Conservation (phyloP, 1,284 basidiomycete genomes). For the Rhodotorula sp. region DNA sequence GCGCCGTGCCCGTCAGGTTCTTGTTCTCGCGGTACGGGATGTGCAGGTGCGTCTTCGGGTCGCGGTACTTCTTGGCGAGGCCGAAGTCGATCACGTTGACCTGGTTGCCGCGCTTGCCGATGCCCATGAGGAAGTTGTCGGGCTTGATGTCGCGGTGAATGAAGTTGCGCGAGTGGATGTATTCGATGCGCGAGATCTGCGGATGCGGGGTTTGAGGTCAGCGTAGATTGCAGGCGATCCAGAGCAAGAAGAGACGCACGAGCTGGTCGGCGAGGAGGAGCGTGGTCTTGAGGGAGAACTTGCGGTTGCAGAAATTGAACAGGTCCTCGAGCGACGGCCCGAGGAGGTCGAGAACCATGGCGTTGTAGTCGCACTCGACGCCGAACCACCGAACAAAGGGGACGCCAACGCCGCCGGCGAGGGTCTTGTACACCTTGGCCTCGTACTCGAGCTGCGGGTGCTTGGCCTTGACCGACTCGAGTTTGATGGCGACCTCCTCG, state of each 20-base stretch:
- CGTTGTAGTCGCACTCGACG: conserved; percentile 99
- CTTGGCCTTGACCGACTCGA: conserved; percentile 99
- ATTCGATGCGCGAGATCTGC: conserved; percentile 97
- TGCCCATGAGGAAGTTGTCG: conserved; percentile 99
- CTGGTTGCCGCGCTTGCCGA: conserved; percentile 96
- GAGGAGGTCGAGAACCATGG: conserved; percentile 97
- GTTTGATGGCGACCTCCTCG: conserved; percentile 99
- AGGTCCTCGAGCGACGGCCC: conserved; percentile 97
- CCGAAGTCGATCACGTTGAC: conserved; percentile 99
- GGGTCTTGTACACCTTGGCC: conserved; percentile 60
- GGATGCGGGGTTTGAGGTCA: neutral
- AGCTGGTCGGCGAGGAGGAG: conserved; percentile 95
- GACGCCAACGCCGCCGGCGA: conserved; percentile 96
- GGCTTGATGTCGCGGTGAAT: conserved; percentile 99
- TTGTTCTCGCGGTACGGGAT: conserved; percentile 99
- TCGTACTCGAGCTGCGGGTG: conserved; percentile 99
- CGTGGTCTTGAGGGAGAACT: conserved; percentile 96
- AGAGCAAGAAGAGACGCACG: conserved; percentile 58
- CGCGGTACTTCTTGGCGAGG: conserved; percentile 98
- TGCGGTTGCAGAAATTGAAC: conserved; percentile 99
- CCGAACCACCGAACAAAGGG: conserved; percentile 99
- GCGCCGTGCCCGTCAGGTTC: conserved; percentile 97
- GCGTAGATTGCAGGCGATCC: conserved; percentile 65
- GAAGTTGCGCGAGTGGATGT: conserved; percentile 99
- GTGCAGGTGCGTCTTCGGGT: conserved; percentile 98